Percentiles rank a stretch among this genome's conserved stretches.
Evolutionary conservation across 192 early-diverging fungal genomes (phyloP).

Genomic region (Coemansia sp.): DNA sequence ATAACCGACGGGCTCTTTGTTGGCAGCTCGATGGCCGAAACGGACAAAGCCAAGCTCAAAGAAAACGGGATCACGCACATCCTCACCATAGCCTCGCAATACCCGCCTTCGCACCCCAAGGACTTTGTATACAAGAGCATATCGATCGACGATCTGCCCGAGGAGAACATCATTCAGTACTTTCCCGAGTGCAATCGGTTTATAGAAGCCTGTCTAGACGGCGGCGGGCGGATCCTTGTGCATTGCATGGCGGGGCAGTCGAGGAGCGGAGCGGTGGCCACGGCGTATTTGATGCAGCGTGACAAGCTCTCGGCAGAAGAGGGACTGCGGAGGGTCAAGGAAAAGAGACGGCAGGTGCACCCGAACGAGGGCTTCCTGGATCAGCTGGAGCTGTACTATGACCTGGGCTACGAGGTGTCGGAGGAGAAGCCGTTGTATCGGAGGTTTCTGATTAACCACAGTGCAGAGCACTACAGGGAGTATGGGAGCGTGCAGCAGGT

Average conservation of each 20-base stretch:
- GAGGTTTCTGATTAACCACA: constrained; percentile 60
- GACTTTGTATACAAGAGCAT: constrained; percentile 56
- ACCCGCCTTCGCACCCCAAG: constrained; percentile 34
- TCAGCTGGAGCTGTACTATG: constrained; percentile 60
- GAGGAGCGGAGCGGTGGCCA: constrained; percentile 60
- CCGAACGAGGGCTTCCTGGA: constrained; percentile 65
- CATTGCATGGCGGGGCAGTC: constrained; percentile 72
- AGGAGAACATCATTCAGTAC: constrained; percentile 66
- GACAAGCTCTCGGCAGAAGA: constrained; percentile 43
- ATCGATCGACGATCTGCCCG: constrained; percentile 57
- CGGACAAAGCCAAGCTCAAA: constrained; percentile 27
- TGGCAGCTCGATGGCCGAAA: constrained; percentile 51
- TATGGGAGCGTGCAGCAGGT: constrained; percentile 58
- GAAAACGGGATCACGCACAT: constrained; percentile 44
- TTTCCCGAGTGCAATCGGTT: constrained; percentile 63
- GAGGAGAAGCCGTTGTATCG: constrained; percentile 56
- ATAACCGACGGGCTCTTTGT: constrained; percentile 43
- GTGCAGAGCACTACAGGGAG: constrained; percentile 55
- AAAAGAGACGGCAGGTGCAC: constrained; percentile 45
- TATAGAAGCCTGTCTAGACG: constrained; percentile 49
- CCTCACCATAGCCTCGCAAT: constrained; percentile 34
- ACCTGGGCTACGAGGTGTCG: constrained; percentile 59
- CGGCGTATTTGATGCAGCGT: constrained; percentile 66
- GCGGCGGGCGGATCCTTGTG: constrained; percentile 58
- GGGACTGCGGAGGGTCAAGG: constrained; percentile 47